A percentile compares a stretch with the other conserved stretches of the same genome.
Evolutionary conservation across 345 rosid species (phyloP).

Genomic region (Cardiospermum halicacabum): DNA sequence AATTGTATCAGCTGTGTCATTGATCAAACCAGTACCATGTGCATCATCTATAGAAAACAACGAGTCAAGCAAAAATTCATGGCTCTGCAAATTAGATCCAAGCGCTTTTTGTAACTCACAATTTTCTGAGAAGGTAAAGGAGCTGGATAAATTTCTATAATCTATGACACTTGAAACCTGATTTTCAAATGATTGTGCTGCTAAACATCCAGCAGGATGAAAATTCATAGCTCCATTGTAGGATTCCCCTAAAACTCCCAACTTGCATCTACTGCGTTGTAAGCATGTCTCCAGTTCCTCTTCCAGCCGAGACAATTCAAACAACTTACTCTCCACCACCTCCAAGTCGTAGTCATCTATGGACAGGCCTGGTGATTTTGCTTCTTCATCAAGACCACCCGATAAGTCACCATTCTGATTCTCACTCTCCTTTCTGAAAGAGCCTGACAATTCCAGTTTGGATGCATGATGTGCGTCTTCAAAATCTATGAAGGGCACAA

Average conservation of each 20-base stretch:
- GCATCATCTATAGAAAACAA: slow-evolving; percentile 17
- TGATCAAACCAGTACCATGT: background rate
- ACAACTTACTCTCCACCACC: slow-evolving; percentile 30
- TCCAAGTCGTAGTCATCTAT: slow-evolving; percentile 18
- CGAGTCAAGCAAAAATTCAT: slow-evolving; percentile 26
- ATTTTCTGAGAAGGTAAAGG: slow-evolving; percentile 33
- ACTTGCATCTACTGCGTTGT: slow-evolving; percentile 8
- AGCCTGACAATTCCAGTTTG: slow-evolving; percentile 21
- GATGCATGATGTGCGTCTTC: slow-evolving; percentile 5
- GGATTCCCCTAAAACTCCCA: slow-evolving; percentile 22
- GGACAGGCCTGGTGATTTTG: slow-evolving; percentile 19
- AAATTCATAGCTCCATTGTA: slow-evolving; percentile 14
- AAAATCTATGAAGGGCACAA: slow-evolving; percentile 9
- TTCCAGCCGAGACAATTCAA: slow-evolving; percentile 30
- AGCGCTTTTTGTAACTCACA: slow-evolving; percentile 44
- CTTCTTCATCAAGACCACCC: slow-evolving; percentile 16
- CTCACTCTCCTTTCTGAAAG: slow-evolving; percentile 16
- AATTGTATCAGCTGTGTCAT: slow-evolving; percentile 15
- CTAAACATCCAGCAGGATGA: slow-evolving; percentile 15
- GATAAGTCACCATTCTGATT: slow-evolving; percentile 1
- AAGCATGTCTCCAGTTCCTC: slow-evolving; percentile 31
- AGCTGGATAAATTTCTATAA: slow-evolving; percentile 9
- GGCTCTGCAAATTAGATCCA: slow-evolving; percentile 26
- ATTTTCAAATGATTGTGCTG: slow-evolving; percentile 17
- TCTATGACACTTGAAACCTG: background rate